Percentiles rank a stretch among this genome's conserved stretches.
Conservation (phyloP, 2,329 filamentous ascomycete species). For the Colletotrichum phormii region DNA sequence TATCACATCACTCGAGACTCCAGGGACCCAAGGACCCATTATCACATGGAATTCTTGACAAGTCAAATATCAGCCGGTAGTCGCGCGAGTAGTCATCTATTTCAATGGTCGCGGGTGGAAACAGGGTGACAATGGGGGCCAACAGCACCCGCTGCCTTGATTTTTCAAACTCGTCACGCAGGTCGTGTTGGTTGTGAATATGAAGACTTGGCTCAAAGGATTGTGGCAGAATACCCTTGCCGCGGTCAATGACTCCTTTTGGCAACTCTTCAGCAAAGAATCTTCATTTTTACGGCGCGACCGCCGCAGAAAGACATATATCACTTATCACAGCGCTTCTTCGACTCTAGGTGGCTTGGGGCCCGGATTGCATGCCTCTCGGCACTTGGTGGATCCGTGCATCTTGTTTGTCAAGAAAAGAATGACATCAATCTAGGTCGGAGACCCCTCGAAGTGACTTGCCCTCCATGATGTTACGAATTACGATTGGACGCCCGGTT, state of each 20-base stretch:
- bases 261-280: neutral
- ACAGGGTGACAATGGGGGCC: neutral
- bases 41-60: neutral
- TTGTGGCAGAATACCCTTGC: neutral
- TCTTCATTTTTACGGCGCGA: neutral
- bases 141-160: neutral
- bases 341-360: neutral
- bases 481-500: neutral
- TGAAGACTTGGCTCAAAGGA: neutral
- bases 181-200: neutral
- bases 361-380: neutral
- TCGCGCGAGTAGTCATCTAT: neutral
- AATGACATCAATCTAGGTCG: neutral
- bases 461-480: neutral
- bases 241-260: neutral
- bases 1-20: neutral
- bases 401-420: neutral
- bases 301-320: neutral
- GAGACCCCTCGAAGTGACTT: neutral
- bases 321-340: neutral
- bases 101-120: too few relatives aligned
- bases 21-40: neutral
- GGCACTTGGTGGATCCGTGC: neutral
- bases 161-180: neutral
- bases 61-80: neutral